A percentile compares a stretch with the other conserved stretches of the same genome.
phyloP scores from a whole-genome alignment of 2,329 filamentous ascomycete genomes.

The Ceratocystis ficicola region DNA sequence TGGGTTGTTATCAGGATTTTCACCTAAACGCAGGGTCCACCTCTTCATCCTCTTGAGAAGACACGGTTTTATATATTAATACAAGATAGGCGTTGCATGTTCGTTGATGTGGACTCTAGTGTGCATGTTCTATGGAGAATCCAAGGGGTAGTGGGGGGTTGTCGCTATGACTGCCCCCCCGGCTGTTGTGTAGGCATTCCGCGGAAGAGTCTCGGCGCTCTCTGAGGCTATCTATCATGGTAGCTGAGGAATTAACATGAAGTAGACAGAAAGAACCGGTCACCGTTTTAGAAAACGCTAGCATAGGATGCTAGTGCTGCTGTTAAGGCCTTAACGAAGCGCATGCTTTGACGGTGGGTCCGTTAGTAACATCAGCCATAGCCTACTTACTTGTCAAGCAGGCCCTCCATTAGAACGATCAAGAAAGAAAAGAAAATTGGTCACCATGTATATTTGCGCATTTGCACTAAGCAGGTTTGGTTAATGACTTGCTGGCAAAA shows the following conservation, averaged over 20 bases:
- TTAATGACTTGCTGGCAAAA: not conserved
- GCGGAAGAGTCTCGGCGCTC: conserved; percentile 5
- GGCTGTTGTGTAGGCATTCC: not conserved
- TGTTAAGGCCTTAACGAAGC: conserved; percentile 1
- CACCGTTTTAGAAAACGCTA: not conserved
- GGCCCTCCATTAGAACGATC: not conserved
- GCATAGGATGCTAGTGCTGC: conserved; percentile 3
- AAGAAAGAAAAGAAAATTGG: not conserved
- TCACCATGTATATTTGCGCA: not conserved
- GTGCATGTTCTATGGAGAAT: conserved; percentile 6
- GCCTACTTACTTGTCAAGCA: conserved; percentile 2
- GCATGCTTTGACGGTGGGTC: conserved; percentile 10
- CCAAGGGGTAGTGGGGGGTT: conserved; percentile 9
- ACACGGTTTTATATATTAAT: conserved; percentile 9
- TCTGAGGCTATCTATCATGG: too few relatives aligned
- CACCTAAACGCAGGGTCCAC: conserved; percentile 12
- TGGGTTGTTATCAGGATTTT: conserved; percentile 14
- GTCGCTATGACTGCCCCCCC: not conserved
- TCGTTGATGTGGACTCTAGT: not conserved
- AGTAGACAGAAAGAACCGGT: not conserved
- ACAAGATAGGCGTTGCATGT: not conserved
- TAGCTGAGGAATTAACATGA: not conserved
- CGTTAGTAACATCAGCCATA: not conserved
- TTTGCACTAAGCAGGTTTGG: not conserved
- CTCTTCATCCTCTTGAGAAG: conserved; percentile 4